phyloP scores from a whole-genome alignment of 2,329 filamentous ascomycete species.

The Colletotrichum caudatum region DNA sequence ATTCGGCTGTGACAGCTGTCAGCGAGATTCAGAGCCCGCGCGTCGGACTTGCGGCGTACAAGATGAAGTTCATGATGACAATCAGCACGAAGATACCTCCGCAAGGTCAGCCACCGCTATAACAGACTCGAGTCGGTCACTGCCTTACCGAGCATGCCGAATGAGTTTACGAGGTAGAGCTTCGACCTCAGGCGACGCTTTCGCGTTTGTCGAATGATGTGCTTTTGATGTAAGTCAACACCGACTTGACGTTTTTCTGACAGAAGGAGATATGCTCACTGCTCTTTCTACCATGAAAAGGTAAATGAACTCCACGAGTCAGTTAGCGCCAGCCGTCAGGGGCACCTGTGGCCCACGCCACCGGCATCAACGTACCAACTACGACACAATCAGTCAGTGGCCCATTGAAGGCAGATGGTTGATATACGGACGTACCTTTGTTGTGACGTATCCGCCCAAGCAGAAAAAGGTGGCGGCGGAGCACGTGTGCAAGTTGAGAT shows the following conservation, averaged over 20 bases:
- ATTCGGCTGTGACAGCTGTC: conserved; percentile 11
- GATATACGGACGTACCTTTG: conserved; percentile 17
- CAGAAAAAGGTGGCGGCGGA: conserved; percentile 34
- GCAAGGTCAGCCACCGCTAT: background rate
- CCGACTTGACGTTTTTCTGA: accelerated
- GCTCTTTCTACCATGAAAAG: conserved; percentile 38
- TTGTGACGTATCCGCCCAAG: conserved; percentile 30
- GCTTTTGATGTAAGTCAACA: background rate
- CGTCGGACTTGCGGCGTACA: background rate
- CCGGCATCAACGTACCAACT: background rate
- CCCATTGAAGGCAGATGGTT: background rate
- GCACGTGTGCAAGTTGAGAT: conserved; percentile 29
- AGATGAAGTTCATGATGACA: conserved; percentile 36
- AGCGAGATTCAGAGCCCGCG: background rate
- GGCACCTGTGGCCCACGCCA: background rate
- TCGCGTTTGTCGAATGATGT: conserved; percentile 34
- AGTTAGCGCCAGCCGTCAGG: background rate
- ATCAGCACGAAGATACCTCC: conserved; percentile 27
- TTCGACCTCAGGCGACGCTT: conserved; percentile 30
- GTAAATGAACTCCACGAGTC: conserved; percentile 25
- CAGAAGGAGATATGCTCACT: background rate
- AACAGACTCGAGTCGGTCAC: accelerated
- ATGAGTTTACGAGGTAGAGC: conserved; percentile 25
- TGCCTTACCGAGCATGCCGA: conserved; percentile 34
- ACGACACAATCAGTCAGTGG: background rate